Evolutionary conservation across 805 yeast genomes (phyloP).

Genomic region (Yarrowia yakushimensis): DNA sequence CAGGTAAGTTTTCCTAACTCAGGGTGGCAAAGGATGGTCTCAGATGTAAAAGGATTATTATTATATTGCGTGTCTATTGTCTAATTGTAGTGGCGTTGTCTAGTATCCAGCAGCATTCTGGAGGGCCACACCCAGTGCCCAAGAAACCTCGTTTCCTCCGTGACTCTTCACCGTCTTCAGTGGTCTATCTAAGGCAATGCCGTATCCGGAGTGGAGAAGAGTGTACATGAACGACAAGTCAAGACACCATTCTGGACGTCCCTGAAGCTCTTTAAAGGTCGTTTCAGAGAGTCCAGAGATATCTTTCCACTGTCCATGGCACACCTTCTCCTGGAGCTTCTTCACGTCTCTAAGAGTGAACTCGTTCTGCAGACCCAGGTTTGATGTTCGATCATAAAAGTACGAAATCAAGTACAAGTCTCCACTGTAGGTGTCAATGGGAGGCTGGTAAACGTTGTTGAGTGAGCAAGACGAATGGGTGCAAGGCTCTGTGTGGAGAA

Average conservation of each 20-base stretch:
- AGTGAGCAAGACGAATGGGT: conserved; percentile 78
- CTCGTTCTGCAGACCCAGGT: conserved; percentile 85
- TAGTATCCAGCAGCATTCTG: conserved; percentile 36
- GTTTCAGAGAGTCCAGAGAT: conserved; percentile 42
- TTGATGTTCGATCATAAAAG: conserved; percentile 89
- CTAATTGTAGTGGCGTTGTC: background rate
- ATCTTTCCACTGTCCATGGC: conserved; percentile 58
- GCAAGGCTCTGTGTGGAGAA: conserved; percentile 28
- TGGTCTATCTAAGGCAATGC: conserved; percentile 83
- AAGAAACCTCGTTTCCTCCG: conserved; percentile 84
- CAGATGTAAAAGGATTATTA: too few relatives aligned
- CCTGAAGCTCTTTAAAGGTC: conserved; percentile 53
- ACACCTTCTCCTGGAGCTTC: conserved; percentile 76
- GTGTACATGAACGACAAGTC: conserved; percentile 88
- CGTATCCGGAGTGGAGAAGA: conserved; percentile 88
- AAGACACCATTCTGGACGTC: conserved; percentile 89
- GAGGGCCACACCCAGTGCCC: conserved; percentile 95
- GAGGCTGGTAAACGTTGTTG: conserved; percentile 95
- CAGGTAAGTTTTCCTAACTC: background rate
- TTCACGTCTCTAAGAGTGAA: conserved; percentile 78
- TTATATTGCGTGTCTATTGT: background rate
- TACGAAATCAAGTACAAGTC: conserved; percentile 89
- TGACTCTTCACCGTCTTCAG: conserved; percentile 86
- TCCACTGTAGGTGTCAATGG: conserved; percentile 50
- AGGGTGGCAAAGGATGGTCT: background rate